Base-by-base conservation (phyloP, 129 eudicot genomes). In the Centaurea solstitialis region DNA sequence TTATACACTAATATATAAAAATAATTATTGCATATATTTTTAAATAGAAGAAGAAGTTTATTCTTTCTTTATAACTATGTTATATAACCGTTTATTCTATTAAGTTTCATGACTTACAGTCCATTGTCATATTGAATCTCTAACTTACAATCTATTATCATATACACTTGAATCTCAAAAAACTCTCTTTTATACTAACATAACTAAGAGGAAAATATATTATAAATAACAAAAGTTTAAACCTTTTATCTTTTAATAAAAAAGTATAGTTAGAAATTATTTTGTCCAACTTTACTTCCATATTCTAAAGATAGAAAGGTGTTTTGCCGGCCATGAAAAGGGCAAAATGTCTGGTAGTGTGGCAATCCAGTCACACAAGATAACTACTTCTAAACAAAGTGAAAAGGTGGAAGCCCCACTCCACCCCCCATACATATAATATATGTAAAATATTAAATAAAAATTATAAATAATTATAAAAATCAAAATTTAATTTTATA, bases 311-410 rank as follows among this genome's bases (percentile, higher is more conserved):
- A 47, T 5, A 13, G 18, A 47, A 47, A 50, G n/a, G 62, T 50
- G 21, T 50, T 50, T 50, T 50, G 62, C 62, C 62, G 62, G 62
- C 62, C 62, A 50, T 50, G 62, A 74, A 24, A 26, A 28, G 43
- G 43, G 38, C 41, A 74, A 9, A 28, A 57, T 30, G 79, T 75
- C 79, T 30, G 17, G 17, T 57, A 75, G 53, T 57, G 11, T 4
- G 39, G 65, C 39, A 53, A 75, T 75, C 79, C 70, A 75, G 69
- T 57, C 79, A 57, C 79, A 53, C 70, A 75, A 53, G 47, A 33
- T 57, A 57, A 57, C 26, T 75, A 57, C 68, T 75, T 75, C 79
- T 9, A 53, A 75, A 57, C 47, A 75, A 53, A 75, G 50, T 57
- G 45, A n/a, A 33, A 74, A 74, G 18, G 3, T 74, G 15, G 20